phyloP scores from a whole-genome alignment of 1,284 basidiomycete species.

The Tilletia horrida region DNA sequence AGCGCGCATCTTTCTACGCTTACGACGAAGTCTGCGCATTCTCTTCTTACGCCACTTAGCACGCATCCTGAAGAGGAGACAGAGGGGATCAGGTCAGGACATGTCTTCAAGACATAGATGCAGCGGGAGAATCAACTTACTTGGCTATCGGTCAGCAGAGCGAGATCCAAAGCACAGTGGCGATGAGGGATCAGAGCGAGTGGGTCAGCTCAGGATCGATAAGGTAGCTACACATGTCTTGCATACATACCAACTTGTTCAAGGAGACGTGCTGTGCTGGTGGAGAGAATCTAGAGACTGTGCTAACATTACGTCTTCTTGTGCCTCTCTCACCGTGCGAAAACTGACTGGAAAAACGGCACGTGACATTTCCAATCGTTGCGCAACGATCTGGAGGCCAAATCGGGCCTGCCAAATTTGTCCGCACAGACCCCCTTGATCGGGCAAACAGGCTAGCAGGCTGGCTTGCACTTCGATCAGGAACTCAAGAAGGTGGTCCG shows the following conservation, averaged over 20 bases:
- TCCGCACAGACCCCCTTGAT: too few relatives aligned
- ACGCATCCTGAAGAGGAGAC: slow-evolving; percentile 31
- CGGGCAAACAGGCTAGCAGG: too few relatives aligned
- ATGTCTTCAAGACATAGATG: neutral
- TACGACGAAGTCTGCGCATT: slow-evolving; percentile 53
- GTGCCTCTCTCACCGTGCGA: slow-evolving; percentile 4
- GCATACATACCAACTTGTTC: slow-evolving; percentile 12
- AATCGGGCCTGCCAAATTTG: too few relatives aligned
- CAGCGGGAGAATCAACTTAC: neutral
- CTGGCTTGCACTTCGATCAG: too few relatives aligned
- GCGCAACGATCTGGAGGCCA: neutral
- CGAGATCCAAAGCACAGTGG: too few relatives aligned
- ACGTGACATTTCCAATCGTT: neutral
- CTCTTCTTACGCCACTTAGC: slow-evolving; percentile 54
- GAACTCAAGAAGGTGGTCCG: too few relatives aligned
- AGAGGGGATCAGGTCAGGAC: neutral
- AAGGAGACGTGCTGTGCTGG: slow-evolving; percentile 16
- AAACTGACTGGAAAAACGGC: neutral
- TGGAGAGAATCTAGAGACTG: neutral
- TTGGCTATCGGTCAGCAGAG: neutral
- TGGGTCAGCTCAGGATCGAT: too few relatives aligned
- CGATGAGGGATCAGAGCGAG: too few relatives aligned
- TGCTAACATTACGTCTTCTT: slow-evolving; percentile 4
- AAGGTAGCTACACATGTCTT: too few relatives aligned
- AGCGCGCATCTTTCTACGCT: slow-evolving; percentile 54